Conservation (phyloP, 306 rosid species). For the Gleditsia sinensis region DNA sequence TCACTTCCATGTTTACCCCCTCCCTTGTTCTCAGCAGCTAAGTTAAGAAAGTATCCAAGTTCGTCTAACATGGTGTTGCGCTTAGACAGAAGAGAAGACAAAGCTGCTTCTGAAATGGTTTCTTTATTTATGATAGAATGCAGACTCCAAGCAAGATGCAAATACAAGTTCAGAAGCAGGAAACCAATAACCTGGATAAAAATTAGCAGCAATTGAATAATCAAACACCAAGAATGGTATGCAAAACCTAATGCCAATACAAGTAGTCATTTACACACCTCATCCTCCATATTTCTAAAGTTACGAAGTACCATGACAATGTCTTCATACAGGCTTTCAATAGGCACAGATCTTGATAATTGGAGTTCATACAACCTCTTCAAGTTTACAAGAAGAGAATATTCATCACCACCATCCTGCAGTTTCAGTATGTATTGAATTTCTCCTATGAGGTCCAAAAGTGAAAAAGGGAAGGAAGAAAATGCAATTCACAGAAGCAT, state of each 20-base stretch:
- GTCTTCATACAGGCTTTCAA: conserved; percentile 63
- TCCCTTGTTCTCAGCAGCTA: conserved; percentile 53
- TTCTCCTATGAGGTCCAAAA: conserved; percentile 30
- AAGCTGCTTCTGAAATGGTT: conserved; percentile 60
- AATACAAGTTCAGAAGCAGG: conserved; percentile 77
- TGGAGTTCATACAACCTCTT: conserved; percentile 93
- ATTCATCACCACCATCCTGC: conserved; percentile 98
- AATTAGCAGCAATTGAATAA: conserved; percentile 40
- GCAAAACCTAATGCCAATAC: conserved; percentile 22
- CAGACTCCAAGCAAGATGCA: conserved; percentile 77
- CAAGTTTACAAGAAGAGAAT: conserved; percentile 92
- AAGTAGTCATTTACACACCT: conserved; percentile 61
- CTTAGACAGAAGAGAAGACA: conserved; percentile 58
- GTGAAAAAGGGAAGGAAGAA: background rate
- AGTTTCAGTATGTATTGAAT: conserved; percentile 36
- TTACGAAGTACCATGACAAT: conserved; percentile 62
- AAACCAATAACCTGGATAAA: conserved; percentile 73
- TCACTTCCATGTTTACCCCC: conserved; percentile 58
- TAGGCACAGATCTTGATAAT: conserved; percentile 66
- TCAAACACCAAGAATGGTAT: conserved; percentile 18
- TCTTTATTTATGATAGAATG: conserved; percentile 55
- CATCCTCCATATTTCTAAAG: conserved; percentile 70
- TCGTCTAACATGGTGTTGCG: conserved; percentile 69
- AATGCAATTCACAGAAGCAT: conserved; percentile 37
- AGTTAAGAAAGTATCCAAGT: conserved; percentile 64